Evolutionary conservation across 2,329 filamentous ascomycete species (phyloP).

Genomic region (Magnaporthiopsis rhizophila): DNA sequence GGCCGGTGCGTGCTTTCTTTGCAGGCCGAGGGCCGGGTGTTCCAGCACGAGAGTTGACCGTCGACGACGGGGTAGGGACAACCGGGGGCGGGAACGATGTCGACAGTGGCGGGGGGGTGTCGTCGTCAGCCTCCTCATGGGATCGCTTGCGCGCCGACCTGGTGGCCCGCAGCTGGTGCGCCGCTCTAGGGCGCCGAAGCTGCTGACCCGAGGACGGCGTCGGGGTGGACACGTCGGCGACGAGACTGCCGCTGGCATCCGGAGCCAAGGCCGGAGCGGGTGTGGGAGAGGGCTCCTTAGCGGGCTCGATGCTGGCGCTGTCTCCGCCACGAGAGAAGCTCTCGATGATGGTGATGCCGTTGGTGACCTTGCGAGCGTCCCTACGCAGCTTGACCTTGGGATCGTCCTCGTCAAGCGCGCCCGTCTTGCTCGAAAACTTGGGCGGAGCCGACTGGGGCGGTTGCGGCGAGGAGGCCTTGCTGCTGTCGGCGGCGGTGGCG

Average conservation of each 20-base stretch:
- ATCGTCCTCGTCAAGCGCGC: constrained; percentile 18
- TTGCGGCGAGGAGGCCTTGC: constrained; percentile 4
- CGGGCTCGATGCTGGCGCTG: neutral
- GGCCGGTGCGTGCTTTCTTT: constrained; percentile 53
- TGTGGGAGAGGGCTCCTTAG: neutral
- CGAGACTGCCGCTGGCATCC: neutral
- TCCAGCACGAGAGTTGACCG: constrained; percentile 48
- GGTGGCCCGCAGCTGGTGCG: constrained; percentile 25
- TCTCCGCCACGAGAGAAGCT: constrained; percentile 29
- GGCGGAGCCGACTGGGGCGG: constrained; percentile 5
- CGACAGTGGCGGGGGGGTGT: constrained; percentile 40
- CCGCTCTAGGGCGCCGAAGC: constrained; percentile 7
- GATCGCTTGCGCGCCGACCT: constrained; percentile 43
- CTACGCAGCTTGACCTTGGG: constrained; percentile 18
- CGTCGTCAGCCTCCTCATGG: constrained; percentile 46
- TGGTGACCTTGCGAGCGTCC: constrained; percentile 24
- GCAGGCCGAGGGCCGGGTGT: constrained; percentile 50
- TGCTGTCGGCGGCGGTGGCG: constrained; percentile 5
- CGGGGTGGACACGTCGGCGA: neutral
- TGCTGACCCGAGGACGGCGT: constrained; percentile 1
- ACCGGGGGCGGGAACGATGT: constrained; percentile 39
- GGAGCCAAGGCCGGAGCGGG: neutral
- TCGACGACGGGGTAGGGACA: constrained; percentile 31
- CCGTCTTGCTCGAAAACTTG: constrained; percentile 18
- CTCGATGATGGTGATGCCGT: constrained; percentile 23